Percentiles rank a stretch among this genome's conserved stretches.
Evolutionary conservation across 2,329 filamentous ascomycete genomes (phyloP).

Genomic region (Paecilomyces dactylethromorphus): DNA sequence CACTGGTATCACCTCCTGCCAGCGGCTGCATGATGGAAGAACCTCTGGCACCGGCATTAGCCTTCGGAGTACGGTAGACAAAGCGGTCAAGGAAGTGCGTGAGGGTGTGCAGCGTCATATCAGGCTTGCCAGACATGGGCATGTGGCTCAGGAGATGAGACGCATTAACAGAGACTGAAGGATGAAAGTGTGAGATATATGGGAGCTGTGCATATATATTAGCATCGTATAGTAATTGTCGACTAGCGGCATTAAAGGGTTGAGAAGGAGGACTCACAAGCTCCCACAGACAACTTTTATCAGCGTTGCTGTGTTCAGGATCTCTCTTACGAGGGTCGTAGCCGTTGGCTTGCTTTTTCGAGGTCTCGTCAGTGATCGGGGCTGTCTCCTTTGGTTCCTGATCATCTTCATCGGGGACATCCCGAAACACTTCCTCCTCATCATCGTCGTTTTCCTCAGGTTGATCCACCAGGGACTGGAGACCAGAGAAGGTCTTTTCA

Average conservation of each 20-base stretch:
- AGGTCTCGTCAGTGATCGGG: constrained; percentile 16
- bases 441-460: constrained; percentile 72
- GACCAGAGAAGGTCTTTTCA: constrained; percentile 68
- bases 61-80: constrained; percentile 91
- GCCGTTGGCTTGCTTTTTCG: constrained; percentile 23
- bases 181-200: constrained; percentile 78
- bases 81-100: constrained; percentile 97
- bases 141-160: constrained; percentile 62
- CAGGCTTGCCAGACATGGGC: constrained; percentile 76
- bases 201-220: constrained; percentile 41
- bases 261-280: constrained; percentile 46
- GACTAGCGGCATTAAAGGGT: background rate
- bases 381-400: constrained; percentile 18
- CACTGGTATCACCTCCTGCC: constrained; percentile 53
- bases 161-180: constrained; percentile 82
- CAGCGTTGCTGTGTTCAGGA: constrained; percentile 88
- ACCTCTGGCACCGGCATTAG: constrained; percentile 58
- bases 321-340: constrained; percentile 91
- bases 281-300: constrained; percentile 90
- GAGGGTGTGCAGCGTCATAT: constrained; percentile 81
- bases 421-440: constrained; percentile 61
- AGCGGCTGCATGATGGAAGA: constrained; percentile 96
- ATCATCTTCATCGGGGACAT: constrained; percentile 53
- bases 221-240: background rate
- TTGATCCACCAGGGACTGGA: constrained; percentile 71